These are phyloP conservation scores for Eucalyptus sp. DNA, from an alignment of 345 rosid genomes.

Conservation along the genomic window DNA sequence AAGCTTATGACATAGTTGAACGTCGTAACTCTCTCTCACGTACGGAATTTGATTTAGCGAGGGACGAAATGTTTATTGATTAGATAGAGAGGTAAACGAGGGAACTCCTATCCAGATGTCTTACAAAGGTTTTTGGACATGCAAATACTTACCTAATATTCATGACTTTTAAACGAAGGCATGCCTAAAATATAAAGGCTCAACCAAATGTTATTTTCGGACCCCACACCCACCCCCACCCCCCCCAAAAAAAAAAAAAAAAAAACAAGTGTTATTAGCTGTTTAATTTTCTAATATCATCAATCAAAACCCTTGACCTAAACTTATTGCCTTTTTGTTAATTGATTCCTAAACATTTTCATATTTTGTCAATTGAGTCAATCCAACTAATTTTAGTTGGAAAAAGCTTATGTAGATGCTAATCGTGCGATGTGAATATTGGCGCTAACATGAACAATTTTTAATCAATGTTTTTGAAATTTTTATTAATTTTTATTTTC, in stretches of 20 bases:
- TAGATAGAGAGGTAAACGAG: neutral
- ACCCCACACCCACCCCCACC: rapidly evolving
- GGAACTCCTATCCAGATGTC: neutral
- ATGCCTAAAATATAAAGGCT: neutral
- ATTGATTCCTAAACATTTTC: too few species aligned
- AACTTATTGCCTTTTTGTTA: too few species aligned
- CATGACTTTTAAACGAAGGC: neutral
- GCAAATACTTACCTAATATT: neutral
- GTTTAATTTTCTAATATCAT: neutral
- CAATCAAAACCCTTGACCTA: neutral
- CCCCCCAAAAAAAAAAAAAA: too few species aligned
- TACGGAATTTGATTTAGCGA: neutral
- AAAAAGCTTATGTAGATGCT: too few species aligned
- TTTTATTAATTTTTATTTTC: too few species aligned
- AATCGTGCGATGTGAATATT: too few species aligned
- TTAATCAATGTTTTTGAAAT: too few species aligned
- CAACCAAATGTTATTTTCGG: neutral
- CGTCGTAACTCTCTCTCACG: neutral
- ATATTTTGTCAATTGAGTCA: too few species aligned
- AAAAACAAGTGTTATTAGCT: neutral
- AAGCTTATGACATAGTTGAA: neutral
- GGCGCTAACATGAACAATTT: too few species aligned
- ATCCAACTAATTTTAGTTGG: too few species aligned
- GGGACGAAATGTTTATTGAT: neutral
- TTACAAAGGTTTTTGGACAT: neutral